Percentiles rank a stretch among this genome's conserved stretches.
These are phyloP conservation scores for Tritrichomonas foetus DNA, from an alignment of 208 protist genomes.

Conservation along the genomic window DNA sequence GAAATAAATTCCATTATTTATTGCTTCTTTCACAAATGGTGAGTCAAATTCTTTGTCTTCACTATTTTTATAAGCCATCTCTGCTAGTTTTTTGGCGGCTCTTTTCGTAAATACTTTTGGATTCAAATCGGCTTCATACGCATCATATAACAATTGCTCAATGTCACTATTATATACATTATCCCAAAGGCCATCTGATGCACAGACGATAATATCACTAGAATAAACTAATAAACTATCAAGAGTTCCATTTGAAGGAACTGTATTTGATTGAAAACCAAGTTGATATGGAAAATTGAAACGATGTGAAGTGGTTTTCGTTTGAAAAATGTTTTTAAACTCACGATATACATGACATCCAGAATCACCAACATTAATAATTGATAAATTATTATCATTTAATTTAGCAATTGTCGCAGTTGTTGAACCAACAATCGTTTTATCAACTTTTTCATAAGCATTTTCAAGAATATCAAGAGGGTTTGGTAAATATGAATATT, in stretches of 20 bases:
- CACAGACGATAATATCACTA: background rate
- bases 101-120: background rate
- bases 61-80: background rate
- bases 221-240: background rate
- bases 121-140: background rate
- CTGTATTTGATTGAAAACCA: background rate
- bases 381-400: background rate
- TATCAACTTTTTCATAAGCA: background rate
- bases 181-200: background rate
- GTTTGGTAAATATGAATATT: background rate
- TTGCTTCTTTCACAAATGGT: background rate
- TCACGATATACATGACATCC: background rate
- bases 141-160: background rate
- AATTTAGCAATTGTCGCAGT: background rate
- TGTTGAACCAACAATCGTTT: background rate
- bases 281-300: constrained; percentile 32
- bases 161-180: background rate
- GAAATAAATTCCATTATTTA: background rate
- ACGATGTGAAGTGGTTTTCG: background rate
- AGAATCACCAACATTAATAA: constrained; percentile 29
- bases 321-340: background rate
- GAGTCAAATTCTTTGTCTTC: background rate
- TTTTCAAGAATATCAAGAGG: background rate
- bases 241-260: background rate
- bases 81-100: background rate